A percentile compares a stretch with the other conserved stretches of the same genome.
These are phyloP conservation scores for Triticum dicoccoides DNA, from an alignment of 176 grass and related monocot species.

Conservation along the genomic window DNA sequence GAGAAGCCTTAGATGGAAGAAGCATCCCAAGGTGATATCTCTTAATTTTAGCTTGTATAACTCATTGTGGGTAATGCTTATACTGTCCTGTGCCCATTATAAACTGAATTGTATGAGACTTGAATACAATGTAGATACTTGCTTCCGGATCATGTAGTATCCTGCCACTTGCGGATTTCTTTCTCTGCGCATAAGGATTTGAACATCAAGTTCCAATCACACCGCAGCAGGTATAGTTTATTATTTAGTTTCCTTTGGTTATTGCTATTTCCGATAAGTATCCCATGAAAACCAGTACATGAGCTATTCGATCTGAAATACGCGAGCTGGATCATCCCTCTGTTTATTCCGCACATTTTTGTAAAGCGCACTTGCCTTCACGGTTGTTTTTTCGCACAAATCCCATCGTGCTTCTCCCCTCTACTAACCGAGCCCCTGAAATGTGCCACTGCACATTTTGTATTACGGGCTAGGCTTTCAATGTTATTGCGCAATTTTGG, in stretches of 20 bases:
- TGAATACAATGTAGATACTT: constrained; percentile 59
- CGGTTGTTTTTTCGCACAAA: neutral
- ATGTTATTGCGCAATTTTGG: neutral
- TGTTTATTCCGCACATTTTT: neutral
- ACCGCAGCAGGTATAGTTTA: constrained; percentile 74
- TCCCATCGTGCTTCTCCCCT: neutral
- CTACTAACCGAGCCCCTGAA: neutral
- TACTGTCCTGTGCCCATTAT: constrained; percentile 4
- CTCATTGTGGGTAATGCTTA: neutral
- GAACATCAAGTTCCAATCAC: constrained; percentile 97
- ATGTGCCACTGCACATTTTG: neutral
- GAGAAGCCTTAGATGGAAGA: constrained; percentile 92
- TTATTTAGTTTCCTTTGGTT: neutral
- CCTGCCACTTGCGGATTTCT: constrained; percentile 77
- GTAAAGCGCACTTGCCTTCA: neutral
- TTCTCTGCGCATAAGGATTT: constrained; percentile 95
- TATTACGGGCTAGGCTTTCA: neutral
- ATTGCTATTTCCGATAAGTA: neutral
- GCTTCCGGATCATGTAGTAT: constrained; percentile 80
- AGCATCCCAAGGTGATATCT: constrained; percentile 83
- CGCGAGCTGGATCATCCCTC: neutral
- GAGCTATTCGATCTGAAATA: neutral
- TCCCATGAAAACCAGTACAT: neutral
- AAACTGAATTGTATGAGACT: constrained; percentile 30
- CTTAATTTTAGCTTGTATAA: constrained; percentile 21